Evolutionary conservation across 768 basidiomycete species (phyloP).

Genomic region (Lactarius trivialis): DNA sequence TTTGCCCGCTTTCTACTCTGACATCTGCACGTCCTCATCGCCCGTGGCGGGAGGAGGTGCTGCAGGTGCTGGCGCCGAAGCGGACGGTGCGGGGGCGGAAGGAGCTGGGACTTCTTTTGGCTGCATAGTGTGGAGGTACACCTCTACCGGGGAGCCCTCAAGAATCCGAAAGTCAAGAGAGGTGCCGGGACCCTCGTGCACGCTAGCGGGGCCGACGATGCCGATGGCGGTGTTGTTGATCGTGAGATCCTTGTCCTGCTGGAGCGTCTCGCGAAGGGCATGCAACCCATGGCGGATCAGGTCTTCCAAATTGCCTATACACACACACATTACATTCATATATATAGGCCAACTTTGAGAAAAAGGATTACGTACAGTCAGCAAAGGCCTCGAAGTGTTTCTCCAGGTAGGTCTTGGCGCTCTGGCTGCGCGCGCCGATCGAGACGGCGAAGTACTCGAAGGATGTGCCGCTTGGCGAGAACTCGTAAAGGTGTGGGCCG

Average conservation of each 20-base stretch:
- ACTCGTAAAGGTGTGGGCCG: slow-evolving; percentile 98
- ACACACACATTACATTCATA: not conserved
- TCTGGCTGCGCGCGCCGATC: slow-evolving; percentile 96
- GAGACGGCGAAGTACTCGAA: slow-evolving; percentile 99
- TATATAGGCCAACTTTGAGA: not conserved
- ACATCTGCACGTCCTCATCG: slow-evolving; percentile 86
- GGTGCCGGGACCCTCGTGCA: slow-evolving; percentile 43
- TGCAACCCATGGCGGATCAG: slow-evolving; percentile 90
- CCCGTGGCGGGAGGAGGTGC: slow-evolving; percentile 32
- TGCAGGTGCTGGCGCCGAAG: no score
- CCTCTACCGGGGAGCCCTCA: slow-evolving; percentile 71
- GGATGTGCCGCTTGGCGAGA: slow-evolving; percentile 94
- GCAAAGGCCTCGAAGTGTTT: slow-evolving; percentile 85
- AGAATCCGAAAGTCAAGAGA: slow-evolving; percentile 73
- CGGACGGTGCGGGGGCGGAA: slow-evolving; percentile 28
- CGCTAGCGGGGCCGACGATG: slow-evolving; percentile 71
- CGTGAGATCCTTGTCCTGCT: slow-evolving; percentile 96
- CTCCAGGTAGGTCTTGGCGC: slow-evolving; percentile 97
- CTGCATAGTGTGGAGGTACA: slow-evolving; percentile 73
- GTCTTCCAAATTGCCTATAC: slow-evolving; percentile 71
- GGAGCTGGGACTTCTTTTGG: slow-evolving; percentile 51
- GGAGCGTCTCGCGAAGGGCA: slow-evolving; percentile 92
- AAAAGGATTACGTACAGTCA: slow-evolving; percentile 51
- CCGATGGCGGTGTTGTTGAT: slow-evolving; percentile 92
- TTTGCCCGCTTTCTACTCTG: slow-evolving; percentile 39